Conservation (phyloP, 805 yeast genomes). For the Blastobotrys attinorum region DNA sequence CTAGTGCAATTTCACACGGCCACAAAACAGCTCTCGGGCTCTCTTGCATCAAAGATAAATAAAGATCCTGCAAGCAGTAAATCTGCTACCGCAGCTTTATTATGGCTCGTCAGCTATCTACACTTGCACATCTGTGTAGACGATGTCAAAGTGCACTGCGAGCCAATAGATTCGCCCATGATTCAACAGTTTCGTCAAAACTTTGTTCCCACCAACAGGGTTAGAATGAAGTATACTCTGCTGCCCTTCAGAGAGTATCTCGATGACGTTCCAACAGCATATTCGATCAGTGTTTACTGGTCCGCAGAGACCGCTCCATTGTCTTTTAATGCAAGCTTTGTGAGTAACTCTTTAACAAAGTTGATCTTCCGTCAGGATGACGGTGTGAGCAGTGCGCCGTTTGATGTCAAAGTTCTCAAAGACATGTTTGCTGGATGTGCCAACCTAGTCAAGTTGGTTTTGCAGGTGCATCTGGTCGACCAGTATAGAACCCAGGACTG, state of each 20-base stretch:
- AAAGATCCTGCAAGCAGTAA: not conserved
- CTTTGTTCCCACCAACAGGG: not conserved
- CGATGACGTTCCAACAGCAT: not conserved
- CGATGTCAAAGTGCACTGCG: not conserved
- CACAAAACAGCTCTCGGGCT: not conserved
- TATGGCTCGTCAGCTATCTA: not conserved
- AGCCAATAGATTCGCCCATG: not conserved
- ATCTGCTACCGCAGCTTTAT: not conserved
- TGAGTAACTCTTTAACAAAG: not conserved
- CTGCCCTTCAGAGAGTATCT: not conserved
- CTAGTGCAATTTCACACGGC: not conserved
- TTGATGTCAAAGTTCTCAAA: not conserved
- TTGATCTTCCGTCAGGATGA: not conserved
- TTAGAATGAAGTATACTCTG: not conserved
- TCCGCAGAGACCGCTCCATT: not conserved
- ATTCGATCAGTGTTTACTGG: not conserved
- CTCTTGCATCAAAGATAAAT: too few relatives aligned
- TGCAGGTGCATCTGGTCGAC: not conserved
- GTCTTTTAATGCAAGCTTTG: not conserved
- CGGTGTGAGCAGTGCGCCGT: not conserved
- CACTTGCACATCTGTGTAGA: not conserved
- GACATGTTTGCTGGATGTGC: not conserved
- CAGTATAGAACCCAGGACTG: not conserved
- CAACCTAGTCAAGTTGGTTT: not conserved
- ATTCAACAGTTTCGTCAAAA: not conserved